These are phyloP conservation scores for Populus euphratica DNA, from an alignment of 345 rosid genomes.

Conservation along the genomic window DNA sequence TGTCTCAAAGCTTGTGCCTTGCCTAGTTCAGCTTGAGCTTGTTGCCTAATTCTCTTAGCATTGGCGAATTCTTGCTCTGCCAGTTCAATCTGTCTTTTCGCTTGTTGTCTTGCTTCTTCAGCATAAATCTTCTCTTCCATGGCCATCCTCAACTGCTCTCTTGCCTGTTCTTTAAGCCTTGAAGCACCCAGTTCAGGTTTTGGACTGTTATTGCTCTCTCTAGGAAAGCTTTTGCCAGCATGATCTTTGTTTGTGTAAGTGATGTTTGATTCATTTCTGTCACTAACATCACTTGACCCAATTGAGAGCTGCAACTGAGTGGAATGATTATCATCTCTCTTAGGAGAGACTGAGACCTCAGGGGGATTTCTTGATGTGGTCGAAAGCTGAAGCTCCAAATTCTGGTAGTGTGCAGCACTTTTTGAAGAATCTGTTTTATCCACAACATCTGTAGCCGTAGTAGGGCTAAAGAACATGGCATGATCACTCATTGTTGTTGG, in stretches of 20 bases:
- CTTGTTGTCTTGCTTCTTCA: slow-evolving; percentile 59
- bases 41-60: slow-evolving; percentile 72
- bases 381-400: slow-evolving; percentile 65
- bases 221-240: slow-evolving; percentile 7
- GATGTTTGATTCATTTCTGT: slow-evolving; percentile 24
- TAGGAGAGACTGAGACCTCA: slow-evolving; percentile 26
- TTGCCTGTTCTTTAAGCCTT: slow-evolving; percentile 37
- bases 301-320: slow-evolving; percentile 64
- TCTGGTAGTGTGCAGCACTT: slow-evolving; percentile 29
- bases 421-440: slow-evolving; percentile 15
- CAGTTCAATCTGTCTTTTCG: slow-evolving; percentile 62
- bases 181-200: slow-evolving; percentile 20
- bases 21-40: slow-evolving; percentile 72
- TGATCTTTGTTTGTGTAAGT: slow-evolving; percentile 6
- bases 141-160: slow-evolving; percentile 49
- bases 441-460: not conserved
- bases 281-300: slow-evolving; percentile 43
- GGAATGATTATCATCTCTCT: slow-evolving; percentile 36
- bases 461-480: slow-evolving; percentile 28
- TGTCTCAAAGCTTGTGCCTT: slow-evolving; percentile 61
- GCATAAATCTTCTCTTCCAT: slow-evolving; percentile 57
- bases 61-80: slow-evolving; percentile 76
- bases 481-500: slow-evolving; percentile 13
- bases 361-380: slow-evolving; percentile 31
- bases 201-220: slow-evolving; percentile 20